Evolutionary conservation across 2,329 filamentous ascomycete genomes (phyloP).

Genomic region (Colletotrichum simmondsii): DNA sequence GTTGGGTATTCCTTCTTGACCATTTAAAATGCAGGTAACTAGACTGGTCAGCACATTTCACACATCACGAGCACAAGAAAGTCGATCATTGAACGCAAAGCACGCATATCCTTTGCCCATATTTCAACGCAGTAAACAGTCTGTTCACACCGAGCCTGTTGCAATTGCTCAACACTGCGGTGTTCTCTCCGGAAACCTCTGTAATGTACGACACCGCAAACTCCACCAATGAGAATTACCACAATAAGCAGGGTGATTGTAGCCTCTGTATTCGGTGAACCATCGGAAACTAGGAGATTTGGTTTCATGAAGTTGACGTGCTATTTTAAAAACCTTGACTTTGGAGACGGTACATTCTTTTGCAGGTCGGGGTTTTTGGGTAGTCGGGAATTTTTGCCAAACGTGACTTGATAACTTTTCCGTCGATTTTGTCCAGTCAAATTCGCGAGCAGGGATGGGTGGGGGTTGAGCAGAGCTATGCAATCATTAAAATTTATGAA

Average conservation of each 20-base stretch:
- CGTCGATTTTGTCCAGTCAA: slow-evolving; percentile 12
- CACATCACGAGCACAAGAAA: background rate
- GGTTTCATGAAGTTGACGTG: background rate
- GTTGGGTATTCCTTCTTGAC: too few relatives aligned
- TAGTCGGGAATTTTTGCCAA: slow-evolving; percentile 25
- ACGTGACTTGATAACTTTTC: slow-evolving; percentile 13
- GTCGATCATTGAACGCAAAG: background rate
- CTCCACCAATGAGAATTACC: background rate
- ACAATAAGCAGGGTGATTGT: background rate
- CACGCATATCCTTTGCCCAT: background rate
- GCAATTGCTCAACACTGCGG: too few relatives aligned
- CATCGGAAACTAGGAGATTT: background rate
- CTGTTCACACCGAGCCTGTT: too few relatives aligned
- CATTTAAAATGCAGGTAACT: too few relatives aligned
- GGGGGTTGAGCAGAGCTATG: background rate
- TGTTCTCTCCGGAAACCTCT: background rate
- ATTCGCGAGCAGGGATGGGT: background rate
- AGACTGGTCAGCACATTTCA: background rate
- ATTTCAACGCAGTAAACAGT: too few relatives aligned
- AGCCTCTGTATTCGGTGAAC: slow-evolving; percentile 2
- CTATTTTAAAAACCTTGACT: background rate
- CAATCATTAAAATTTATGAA: slow-evolving; percentile 16
- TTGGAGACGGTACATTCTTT: background rate
- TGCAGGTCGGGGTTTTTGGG: background rate
- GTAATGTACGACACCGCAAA: background rate